phyloP scores from a whole-genome alignment of 1,284 basidiomycete species.

The Ceratobasidium sp. region DNA sequence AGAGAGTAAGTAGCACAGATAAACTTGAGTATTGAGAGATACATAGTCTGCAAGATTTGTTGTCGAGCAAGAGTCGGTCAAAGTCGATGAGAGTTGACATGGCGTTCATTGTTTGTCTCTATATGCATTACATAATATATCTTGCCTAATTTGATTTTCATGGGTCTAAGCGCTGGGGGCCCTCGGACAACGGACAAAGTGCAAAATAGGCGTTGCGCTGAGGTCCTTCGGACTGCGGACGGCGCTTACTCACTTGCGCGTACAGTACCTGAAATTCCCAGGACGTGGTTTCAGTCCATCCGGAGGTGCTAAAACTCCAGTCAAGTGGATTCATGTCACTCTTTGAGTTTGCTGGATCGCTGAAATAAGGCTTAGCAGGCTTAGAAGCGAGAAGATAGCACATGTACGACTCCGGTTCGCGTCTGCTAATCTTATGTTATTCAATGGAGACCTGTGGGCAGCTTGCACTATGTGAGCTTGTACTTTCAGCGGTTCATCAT shows the following conservation, averaged over 20 bases:
- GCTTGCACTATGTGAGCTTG: too few relatives aligned
- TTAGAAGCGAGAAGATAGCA: too few relatives aligned
- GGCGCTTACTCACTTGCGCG: slow-evolving; percentile 10
- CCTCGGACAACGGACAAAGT: slow-evolving; percentile 4
- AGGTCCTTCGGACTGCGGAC: slow-evolving; percentile 3
- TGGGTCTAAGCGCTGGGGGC: not conserved
- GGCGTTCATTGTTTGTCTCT: not conserved
- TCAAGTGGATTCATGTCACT: too few relatives aligned
- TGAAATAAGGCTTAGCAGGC: too few relatives aligned
- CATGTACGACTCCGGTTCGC: too few relatives aligned
- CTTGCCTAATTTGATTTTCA: not conserved
- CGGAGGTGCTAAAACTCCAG: too few relatives aligned
- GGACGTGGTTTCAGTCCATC: too few relatives aligned
- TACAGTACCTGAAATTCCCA: too few relatives aligned
- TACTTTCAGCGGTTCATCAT: too few relatives aligned
- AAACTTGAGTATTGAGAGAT: not conserved
- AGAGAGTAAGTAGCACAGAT: not conserved
- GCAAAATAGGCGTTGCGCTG: not conserved
- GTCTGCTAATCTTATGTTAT: too few relatives aligned
- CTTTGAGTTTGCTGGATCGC: too few relatives aligned
- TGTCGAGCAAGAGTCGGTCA: not conserved
- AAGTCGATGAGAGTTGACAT: not conserved
- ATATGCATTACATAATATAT: not conserved
- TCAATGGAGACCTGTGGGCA: too few relatives aligned
- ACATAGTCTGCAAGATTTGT: not conserved